These are phyloP conservation scores for Letharia columbiana DNA, from an alignment of 495 filamentous ascomycete genomes.

Conservation along the genomic window DNA sequence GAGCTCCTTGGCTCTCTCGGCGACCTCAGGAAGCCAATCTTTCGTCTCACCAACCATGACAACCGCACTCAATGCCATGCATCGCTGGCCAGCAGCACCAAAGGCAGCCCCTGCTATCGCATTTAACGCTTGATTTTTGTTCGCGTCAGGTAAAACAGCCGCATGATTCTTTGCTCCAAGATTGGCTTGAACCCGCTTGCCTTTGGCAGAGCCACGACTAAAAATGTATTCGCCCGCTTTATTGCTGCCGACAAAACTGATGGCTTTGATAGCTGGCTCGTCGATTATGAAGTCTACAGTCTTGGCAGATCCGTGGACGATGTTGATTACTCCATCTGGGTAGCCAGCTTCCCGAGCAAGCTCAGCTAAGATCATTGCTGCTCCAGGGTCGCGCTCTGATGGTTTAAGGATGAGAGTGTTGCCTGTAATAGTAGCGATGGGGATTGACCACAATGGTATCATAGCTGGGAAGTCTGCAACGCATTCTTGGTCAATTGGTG, in stretches of 20 bases:
- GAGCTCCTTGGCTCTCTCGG: conserved; percentile 82
- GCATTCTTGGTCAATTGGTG: neutral
- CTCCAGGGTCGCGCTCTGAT: conserved; percentile 96
- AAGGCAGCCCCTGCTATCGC: conserved; percentile 93
- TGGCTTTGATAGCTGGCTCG: conserved; percentile 93
- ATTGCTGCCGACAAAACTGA: conserved; percentile 95
- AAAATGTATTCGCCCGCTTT: conserved; percentile 97
- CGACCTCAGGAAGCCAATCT: conserved; percentile 85
- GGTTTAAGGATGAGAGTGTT: conserved; percentile 95
- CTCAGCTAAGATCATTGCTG: conserved; percentile 95
- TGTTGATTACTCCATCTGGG: conserved; percentile 87
- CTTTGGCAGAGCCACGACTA: conserved; percentile 79
- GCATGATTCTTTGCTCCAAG: conserved; percentile 98
- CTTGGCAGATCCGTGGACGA: conserved; percentile 82
- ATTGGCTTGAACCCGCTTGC: conserved; percentile 93
- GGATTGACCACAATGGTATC: conserved; percentile 98
- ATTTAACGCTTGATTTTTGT: conserved; percentile 96
- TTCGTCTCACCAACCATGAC: conserved; percentile 94
- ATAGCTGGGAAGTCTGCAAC: conserved; percentile 89
- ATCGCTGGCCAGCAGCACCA: conserved; percentile 92
- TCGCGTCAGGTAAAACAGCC: conserved; percentile 87
- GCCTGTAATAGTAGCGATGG: conserved; percentile 86
- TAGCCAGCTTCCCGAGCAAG: conserved; percentile 86
- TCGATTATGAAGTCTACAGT: conserved; percentile 98
- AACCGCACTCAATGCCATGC: conserved; percentile 91